A percentile compares a stretch with the other conserved stretches of the same genome.
Conservation (phyloP, 495 filamentous ascomycete genomes). For the Xylaria venustula region DNA sequence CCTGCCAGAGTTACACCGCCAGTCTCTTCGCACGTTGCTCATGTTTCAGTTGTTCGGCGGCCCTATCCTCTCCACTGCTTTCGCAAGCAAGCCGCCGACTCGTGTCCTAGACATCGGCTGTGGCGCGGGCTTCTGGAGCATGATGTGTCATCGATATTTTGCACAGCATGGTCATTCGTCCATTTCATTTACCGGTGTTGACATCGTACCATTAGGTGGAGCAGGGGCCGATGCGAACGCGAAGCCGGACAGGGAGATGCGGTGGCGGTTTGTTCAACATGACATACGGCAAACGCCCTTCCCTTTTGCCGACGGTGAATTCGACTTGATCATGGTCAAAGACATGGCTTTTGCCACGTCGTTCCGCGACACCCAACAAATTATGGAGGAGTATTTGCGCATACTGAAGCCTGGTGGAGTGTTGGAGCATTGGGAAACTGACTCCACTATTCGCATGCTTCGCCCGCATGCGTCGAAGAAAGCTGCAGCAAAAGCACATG, state of each 20-base stretch:
- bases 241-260: slow-evolving; percentile 63
- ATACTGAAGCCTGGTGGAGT: slow-evolving; percentile 76
- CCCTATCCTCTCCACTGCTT: slow-evolving; percentile 70
- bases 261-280: slow-evolving; percentile 86
- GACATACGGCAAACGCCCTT: slow-evolving; percentile 73
- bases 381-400: slow-evolving; percentile 75
- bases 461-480: slow-evolving; percentile 70
- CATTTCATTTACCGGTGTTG: slow-evolving; percentile 78
- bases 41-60: slow-evolving; percentile 76
- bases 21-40: slow-evolving; percentile 80
- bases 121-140: slow-evolving; percentile 87
- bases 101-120: slow-evolving; percentile 86
- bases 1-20: slow-evolving; percentile 81
- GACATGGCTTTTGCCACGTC: slow-evolving; percentile 73
- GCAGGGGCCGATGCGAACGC: slow-evolving; percentile 42
- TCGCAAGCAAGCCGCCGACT: slow-evolving; percentile 63
- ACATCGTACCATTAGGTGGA: slow-evolving; percentile 75
- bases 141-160: slow-evolving; percentile 77
- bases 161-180: slow-evolving; percentile 54
- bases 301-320: slow-evolving; percentile 79
- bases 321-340: slow-evolving; percentile 89
- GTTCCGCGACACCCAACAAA: slow-evolving; percentile 57
- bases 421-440: slow-evolving; percentile 84
- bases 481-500: slow-evolving; percentile 30
- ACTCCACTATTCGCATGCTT: slow-evolving; percentile 73